Base-by-base conservation (phyloP, 305 asterid genomes). In the Ilex paraguariensis region DNA sequence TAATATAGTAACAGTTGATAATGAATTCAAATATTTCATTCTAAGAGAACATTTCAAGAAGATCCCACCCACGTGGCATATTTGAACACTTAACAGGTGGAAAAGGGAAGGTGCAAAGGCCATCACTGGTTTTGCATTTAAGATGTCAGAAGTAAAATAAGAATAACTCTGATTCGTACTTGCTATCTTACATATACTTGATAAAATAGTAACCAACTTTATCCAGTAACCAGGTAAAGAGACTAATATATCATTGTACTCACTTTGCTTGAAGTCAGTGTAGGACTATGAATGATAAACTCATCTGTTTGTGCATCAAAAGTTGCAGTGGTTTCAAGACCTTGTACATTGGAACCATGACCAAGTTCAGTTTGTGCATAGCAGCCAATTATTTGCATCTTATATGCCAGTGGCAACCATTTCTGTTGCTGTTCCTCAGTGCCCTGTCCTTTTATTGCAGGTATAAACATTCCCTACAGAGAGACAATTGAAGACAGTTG, bases 311-410 rank as follows among this genome's bases (percentile, higher is more conserved):
- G 79, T 57, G 82, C 91, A 79, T 94, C 98, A 82, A 94, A 94
- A 21, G 99, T 88, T 40, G 99, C 96, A 66, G 95, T 94, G 62
- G 99, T 94, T 80, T 94, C 99, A 57, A 94, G 95, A 68, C 99
- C 99, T 82, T 88, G 99, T 30, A 94, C 98, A 67, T 94, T 94
- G 70, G 99, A 94, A 52, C 98, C 98, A 63, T 94, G 99, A 44
- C 99, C 98, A 77, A 94, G 98, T 80, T 94, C 99, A 64, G 98
- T 94, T 76, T 94, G 99, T 10, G 99, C 99, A 67, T 94, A 94
- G 82, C 99, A 94, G 54, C 99, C 99, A 79, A 94, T 94, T 69
- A 94, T 88, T 81, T 94, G 87, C 97, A 94, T 94, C 87, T 90
- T 94, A 71, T 83, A 75, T 56, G 99, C 97, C 82, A 90, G 72